A percentile compares a stretch with the other conserved stretches of the same genome.
Conservation (phyloP, 1,139 yeast species). For the Candida glucosophila region DNA sequence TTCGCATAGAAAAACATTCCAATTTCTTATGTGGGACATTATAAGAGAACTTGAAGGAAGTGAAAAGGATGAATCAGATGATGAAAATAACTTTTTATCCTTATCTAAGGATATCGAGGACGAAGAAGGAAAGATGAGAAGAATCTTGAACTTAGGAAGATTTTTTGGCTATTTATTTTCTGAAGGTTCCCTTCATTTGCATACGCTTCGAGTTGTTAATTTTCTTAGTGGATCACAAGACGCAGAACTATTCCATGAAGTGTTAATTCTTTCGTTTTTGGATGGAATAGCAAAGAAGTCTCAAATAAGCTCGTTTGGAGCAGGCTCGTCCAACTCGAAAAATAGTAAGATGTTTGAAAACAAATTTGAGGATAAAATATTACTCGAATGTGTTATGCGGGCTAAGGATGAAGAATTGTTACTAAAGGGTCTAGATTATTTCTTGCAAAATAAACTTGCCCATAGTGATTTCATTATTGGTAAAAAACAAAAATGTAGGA, state of each 20-base stretch:
- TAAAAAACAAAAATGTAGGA: slow-evolving; percentile 50
- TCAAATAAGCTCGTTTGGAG: slow-evolving; percentile 42
- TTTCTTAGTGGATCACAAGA: slow-evolving; percentile 67
- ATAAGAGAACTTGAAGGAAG: slow-evolving; percentile 59
- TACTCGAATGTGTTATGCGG: slow-evolving; percentile 48
- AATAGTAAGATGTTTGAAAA: slow-evolving; percentile 27
- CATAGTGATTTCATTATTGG: slow-evolving; percentile 47
- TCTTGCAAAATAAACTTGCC: slow-evolving; percentile 47
- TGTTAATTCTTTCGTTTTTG: slow-evolving; percentile 59
- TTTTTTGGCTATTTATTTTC: slow-evolving; percentile 70
- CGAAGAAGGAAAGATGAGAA: slow-evolving; percentile 43
- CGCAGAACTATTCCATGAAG: slow-evolving; percentile 61
- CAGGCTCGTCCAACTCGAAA: slow-evolving; percentile 23
- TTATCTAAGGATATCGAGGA: slow-evolving; percentile 28
- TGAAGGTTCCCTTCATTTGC: slow-evolving; percentile 66
- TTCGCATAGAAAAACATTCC: slow-evolving; percentile 71
- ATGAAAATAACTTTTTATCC: slow-evolving; percentile 9
- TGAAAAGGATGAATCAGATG: slow-evolving; percentile 29
- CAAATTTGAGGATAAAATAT: slow-evolving; percentile 43
- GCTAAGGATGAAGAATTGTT: slow-evolving; percentile 57
- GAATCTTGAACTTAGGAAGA: slow-evolving; percentile 65
- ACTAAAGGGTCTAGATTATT: slow-evolving; percentile 67
- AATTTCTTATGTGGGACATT: slow-evolving; percentile 84
- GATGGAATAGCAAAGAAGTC: slow-evolving; percentile 61
- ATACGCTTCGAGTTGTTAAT: slow-evolving; percentile 63